A percentile compares a stretch with the other conserved stretches of the same genome.
Evolutionary conservation across 495 filamentous ascomycete genomes (phyloP).

Genomic region (Penicillium coprophilum): DNA sequence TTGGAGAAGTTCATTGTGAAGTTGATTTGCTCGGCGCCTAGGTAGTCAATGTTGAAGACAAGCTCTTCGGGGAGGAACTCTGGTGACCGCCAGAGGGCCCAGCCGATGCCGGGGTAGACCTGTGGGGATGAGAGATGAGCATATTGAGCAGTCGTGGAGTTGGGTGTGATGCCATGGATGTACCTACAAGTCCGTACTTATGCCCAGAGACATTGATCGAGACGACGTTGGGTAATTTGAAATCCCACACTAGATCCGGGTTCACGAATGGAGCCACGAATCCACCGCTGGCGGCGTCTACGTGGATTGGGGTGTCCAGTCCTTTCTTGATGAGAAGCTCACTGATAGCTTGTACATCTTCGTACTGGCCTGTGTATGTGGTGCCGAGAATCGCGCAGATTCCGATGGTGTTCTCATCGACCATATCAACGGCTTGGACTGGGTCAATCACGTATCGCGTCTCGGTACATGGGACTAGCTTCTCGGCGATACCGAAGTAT

Average conservation of each 20-base stretch:
- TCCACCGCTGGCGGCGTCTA: constrained; percentile 84
- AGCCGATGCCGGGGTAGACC: constrained; percentile 84
- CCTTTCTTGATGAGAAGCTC: constrained; percentile 66
- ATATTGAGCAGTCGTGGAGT: not conserved
- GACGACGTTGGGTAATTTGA: constrained; percentile 77
- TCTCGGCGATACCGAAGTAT: constrained; percentile 89
- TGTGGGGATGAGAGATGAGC: not conserved
- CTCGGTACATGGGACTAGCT: constrained; percentile 75
- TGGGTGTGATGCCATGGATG: not conserved
- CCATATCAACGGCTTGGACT: constrained; percentile 67
- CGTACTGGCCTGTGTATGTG: constrained; percentile 90
- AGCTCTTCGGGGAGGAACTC: constrained; percentile 82
- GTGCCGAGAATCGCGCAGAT: constrained; percentile 83
- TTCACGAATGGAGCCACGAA: constrained; percentile 88
- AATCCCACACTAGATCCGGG: constrained; percentile 79
- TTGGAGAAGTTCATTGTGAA: constrained; percentile 94
- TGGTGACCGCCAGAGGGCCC: constrained; percentile 80
- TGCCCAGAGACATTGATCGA: constrained; percentile 91
- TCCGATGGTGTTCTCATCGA: constrained; percentile 92
- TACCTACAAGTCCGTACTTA: constrained; percentile 63
- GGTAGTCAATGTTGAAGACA: constrained; percentile 95
- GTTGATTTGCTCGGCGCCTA: constrained; percentile 84
- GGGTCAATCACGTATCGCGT: constrained; percentile 85
- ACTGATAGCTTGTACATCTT: constrained; percentile 83
- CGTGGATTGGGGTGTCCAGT: constrained; percentile 78